Evolutionary conservation across 1,139 yeast species (phyloP).

Genomic region (Citeromyces hawaiiensis): DNA sequence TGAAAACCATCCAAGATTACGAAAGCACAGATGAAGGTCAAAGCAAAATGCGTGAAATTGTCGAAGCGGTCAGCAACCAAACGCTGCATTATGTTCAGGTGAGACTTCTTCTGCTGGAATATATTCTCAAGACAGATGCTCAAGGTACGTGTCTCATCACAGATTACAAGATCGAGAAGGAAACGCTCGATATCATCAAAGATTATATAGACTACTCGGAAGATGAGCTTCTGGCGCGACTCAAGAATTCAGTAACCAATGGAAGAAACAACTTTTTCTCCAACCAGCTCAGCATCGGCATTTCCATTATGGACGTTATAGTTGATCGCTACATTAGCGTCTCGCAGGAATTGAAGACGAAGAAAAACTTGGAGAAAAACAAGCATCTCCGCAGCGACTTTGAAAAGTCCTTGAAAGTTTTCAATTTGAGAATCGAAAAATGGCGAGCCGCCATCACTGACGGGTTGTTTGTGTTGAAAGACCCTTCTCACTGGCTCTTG

Average conservation of each 20-base stretch:
- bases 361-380: conserved; percentile 12
- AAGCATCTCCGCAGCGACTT: conserved; percentile 18
- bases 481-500: background rate
- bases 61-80: conserved; percentile 18
- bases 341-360: conserved; percentile 18
- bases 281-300: conserved; percentile 2
- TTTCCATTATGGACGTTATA: conserved; percentile 40
- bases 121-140: conserved; percentile 21
- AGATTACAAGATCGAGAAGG: conserved; percentile 16
- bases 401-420: conserved; percentile 15
- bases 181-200: conserved; percentile 15
- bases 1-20: conserved; percentile 9
- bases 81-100: conserved; percentile 31
- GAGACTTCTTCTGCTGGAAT: conserved; percentile 28
- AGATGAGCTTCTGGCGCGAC: conserved; percentile 7
- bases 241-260: conserved; percentile 10
- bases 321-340: conserved; percentile 31
- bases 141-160: conserved; percentile 16
- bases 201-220: conserved; percentile 21
- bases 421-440: conserved; percentile 9
- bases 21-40: conserved; percentile 7
- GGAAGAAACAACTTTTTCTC: conserved; percentile 2
- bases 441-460: conserved; percentile 20
- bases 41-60: conserved; percentile 14
- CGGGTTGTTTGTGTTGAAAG: background rate